A percentile compares a stretch with the other conserved stretches of the same genome.
phyloP scores from a whole-genome alignment of 2,329 filamentous ascomycete species.

The Trichoderma simmonsii region DNA sequence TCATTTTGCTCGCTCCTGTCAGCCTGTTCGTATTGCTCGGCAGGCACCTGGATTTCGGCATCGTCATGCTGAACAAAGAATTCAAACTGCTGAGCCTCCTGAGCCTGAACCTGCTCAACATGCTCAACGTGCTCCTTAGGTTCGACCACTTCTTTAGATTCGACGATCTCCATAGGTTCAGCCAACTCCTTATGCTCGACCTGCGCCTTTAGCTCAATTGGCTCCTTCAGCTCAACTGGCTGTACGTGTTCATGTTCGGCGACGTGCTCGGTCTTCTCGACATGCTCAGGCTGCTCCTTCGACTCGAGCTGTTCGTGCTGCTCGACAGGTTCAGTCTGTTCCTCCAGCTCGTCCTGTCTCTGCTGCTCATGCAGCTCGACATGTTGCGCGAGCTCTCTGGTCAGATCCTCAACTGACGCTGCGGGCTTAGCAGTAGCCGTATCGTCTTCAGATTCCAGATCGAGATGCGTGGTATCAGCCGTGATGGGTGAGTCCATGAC shows the following conservation, averaged over 20 bases:
- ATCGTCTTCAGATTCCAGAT: conserved; percentile 39
- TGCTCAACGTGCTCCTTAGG: conserved; percentile 27
- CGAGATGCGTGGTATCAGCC: conserved; percentile 60
- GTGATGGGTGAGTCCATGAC: conserved; percentile 72
- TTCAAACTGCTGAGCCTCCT: neutral
- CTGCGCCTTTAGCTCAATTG: neutral
- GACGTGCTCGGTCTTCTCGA: neutral
- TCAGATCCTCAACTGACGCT: conserved; percentile 39
- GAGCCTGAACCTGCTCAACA: neutral
- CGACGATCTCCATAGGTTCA: neutral
- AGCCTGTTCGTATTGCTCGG: conserved; percentile 26
- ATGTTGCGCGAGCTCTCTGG: conserved; percentile 26
- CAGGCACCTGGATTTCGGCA: neutral
- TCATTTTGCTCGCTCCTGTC: neutral
- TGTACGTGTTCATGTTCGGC: neutral
- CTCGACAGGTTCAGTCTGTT: neutral
- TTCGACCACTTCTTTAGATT: conserved; percentile 26
- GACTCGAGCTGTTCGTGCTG: neutral
- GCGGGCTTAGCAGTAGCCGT: conserved; percentile 46
- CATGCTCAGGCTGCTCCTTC: neutral
- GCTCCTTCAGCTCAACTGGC: neutral
- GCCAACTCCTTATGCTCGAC: neutral
- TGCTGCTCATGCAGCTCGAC: neutral
- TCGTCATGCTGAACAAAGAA: neutral
- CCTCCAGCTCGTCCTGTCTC: neutral